Evolutionary conservation across 140 eudicot genomes (phyloP).

Genomic region (Bidens hawaiensis): DNA sequence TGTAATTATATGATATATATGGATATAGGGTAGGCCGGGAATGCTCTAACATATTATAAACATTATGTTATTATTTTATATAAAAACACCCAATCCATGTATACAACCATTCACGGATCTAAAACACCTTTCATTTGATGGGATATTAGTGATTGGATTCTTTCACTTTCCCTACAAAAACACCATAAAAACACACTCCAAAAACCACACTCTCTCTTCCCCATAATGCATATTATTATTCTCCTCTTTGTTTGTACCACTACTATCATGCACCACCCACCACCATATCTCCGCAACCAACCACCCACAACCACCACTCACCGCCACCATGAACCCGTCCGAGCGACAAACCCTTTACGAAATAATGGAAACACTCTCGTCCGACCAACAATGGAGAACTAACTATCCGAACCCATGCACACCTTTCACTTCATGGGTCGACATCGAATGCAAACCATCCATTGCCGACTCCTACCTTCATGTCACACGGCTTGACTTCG

Average conservation of each 20-base stretch:
- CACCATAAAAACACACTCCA: slow-evolving; percentile 14
- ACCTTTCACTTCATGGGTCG: slow-evolving; percentile 64
- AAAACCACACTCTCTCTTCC: slow-evolving; percentile 7
- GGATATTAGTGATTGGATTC: slow-evolving; percentile 3
- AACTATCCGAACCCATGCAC: slow-evolving; percentile 68
- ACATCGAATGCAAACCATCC: slow-evolving; percentile 67
- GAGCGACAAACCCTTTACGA: slow-evolving; percentile 63
- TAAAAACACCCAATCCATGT: background rate
- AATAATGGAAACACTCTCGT: slow-evolving; percentile 67
- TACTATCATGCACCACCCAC: slow-evolving; percentile 28
- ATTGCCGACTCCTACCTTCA: slow-evolving; percentile 40
- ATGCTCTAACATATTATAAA: too few relatives aligned
- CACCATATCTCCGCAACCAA: too few relatives aligned
- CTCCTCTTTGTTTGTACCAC: slow-evolving; percentile 14
- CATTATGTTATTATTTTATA: too few relatives aligned
- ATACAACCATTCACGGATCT: slow-evolving; percentile 25
- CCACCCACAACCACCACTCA: slow-evolving; percentile 26
- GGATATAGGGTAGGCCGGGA: too few relatives aligned
- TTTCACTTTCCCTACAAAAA: slow-evolving; percentile 16
- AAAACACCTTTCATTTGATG: slow-evolving; percentile 13
- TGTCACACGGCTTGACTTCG: slow-evolving; percentile 77
- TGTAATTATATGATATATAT: too few relatives aligned
- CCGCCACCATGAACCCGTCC: slow-evolving; percentile 50
- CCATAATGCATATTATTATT: slow-evolving; percentile 22
- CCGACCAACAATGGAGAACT: slow-evolving; percentile 57